phyloP scores from a whole-genome alignment of 768 basidiomycete genomes.

The Mycena kentingensis region DNA sequence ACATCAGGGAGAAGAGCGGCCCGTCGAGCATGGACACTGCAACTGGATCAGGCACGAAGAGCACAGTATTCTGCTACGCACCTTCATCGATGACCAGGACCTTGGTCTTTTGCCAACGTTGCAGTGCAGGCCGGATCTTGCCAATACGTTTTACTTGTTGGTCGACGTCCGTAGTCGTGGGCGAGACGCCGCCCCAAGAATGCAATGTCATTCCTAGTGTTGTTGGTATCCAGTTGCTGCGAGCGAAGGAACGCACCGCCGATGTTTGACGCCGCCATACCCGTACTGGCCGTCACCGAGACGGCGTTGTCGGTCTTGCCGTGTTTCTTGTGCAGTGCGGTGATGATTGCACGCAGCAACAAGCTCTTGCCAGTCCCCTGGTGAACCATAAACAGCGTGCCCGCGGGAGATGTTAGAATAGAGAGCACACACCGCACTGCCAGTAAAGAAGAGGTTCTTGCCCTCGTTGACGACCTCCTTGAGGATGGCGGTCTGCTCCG shows the following conservation, averaged over 20 bases:
- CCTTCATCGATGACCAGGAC: constrained; percentile 84
- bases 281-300: constrained; percentile 92
- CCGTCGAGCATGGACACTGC: constrained; percentile 79
- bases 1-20: constrained; percentile 71
- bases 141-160: constrained; percentile 73
- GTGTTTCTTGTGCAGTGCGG: constrained; percentile 58
- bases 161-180: constrained; percentile 61
- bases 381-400: background rate
- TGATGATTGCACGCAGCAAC: constrained; percentile 86
- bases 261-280: constrained; percentile 96
- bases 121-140: constrained; percentile 68
- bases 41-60: constrained; percentile 39
- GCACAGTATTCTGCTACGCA: too few species aligned
- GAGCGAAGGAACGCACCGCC: constrained; percentile 92
- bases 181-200: constrained; percentile 68
- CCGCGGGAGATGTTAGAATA: constrained; percentile 9
- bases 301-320: constrained; percentile 64
- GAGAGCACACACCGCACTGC: constrained; percentile 79
- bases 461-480: too few species aligned
- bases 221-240: constrained; percentile 89
- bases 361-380: constrained; percentile 97
- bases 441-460: constrained; percentile 89
- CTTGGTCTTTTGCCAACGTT: constrained; percentile 84
- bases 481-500: too few species aligned
- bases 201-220: too few species aligned